These are phyloP conservation scores for Leishmania tarentolae DNA, from an alignment of 208 protist species.

Conservation along the genomic window DNA sequence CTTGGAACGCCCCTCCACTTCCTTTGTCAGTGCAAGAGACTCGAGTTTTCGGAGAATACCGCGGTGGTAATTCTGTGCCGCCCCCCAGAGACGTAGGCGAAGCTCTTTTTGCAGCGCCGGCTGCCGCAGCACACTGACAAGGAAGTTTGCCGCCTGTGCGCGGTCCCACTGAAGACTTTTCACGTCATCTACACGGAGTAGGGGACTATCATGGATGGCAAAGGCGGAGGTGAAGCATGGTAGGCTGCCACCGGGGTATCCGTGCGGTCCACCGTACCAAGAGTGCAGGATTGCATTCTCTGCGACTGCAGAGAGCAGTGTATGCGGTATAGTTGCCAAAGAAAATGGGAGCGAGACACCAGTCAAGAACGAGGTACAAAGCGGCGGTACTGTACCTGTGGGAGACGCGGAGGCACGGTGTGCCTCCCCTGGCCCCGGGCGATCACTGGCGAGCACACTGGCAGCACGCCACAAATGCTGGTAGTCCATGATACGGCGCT, in stretches of 20 bases:
- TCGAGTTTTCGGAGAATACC: conserved; percentile 4
- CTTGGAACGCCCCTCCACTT: neutral
- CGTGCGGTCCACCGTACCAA: conserved; percentile 15
- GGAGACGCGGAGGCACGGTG: neutral
- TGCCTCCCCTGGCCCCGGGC: no score
- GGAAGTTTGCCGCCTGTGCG: conserved; percentile 16
- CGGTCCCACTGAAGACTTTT: conserved; percentile 19
- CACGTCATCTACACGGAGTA: conserved; percentile 12
- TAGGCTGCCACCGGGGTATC: neutral
- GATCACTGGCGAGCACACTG: neutral
- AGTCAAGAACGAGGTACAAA: neutral
- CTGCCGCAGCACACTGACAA: conserved; percentile 7
- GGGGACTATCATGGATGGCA: neutral
- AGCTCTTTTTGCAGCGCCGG: conserved; percentile 11
- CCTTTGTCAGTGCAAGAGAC: neutral
- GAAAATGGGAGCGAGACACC: neutral
- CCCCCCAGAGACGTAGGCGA: conserved; percentile 13
- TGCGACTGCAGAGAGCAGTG: neutral
- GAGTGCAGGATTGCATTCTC: conserved; percentile 19
- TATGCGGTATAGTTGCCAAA: conserved; percentile 2
- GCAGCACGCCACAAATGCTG: conserved; percentile 5
- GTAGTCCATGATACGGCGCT: conserved; percentile 11
- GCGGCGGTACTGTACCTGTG: neutral
- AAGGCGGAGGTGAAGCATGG: neutral
- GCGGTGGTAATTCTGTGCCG: conserved; percentile 24